These are phyloP conservation scores for Penium margaritaceum DNA, from an alignment of 139 green algal genomes.

Conservation along the genomic window DNA sequence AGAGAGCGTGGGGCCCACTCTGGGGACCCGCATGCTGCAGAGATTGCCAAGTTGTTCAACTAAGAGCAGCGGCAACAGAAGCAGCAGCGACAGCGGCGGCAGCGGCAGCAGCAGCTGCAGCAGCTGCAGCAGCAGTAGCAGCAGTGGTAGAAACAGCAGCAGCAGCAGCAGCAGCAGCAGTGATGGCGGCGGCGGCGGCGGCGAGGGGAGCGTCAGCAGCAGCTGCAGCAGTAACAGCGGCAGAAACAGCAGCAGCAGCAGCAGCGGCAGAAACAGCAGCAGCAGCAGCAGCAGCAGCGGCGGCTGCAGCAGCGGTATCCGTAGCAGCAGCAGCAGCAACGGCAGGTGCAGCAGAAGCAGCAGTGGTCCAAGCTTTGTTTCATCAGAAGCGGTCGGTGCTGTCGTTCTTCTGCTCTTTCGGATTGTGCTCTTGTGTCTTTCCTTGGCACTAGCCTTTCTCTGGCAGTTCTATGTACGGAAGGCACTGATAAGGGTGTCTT, in stretches of 20 bases:
- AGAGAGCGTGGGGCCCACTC: constrained; percentile 60
- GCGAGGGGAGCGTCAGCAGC: background rate
- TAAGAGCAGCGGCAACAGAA: too few species aligned
- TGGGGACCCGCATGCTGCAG: background rate
- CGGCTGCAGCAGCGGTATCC: too few species aligned
- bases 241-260: background rate
- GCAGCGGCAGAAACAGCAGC: background rate
- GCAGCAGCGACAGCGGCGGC: too few species aligned
- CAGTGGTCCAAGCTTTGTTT: constrained; percentile 70
- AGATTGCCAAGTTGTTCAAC: background rate
- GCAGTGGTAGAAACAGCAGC: background rate
- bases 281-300: background rate
- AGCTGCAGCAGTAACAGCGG: background rate
- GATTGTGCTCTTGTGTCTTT: background rate
- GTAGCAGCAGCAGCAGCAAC: constrained; percentile 51
- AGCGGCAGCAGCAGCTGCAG: too few species aligned
- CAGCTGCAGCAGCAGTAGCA: too few species aligned
- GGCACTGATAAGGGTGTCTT: background rate
- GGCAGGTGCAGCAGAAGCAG: constrained; percentile 55
- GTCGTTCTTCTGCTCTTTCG: constrained; percentile 63
- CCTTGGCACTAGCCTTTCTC: background rate
- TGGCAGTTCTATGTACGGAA: background rate
- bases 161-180: background rate
- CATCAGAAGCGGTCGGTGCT: constrained; percentile 82
- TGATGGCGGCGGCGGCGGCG: background rate